phyloP scores from a whole-genome alignment of 345 rosid species.

The Geranium rotundifolium region DNA sequence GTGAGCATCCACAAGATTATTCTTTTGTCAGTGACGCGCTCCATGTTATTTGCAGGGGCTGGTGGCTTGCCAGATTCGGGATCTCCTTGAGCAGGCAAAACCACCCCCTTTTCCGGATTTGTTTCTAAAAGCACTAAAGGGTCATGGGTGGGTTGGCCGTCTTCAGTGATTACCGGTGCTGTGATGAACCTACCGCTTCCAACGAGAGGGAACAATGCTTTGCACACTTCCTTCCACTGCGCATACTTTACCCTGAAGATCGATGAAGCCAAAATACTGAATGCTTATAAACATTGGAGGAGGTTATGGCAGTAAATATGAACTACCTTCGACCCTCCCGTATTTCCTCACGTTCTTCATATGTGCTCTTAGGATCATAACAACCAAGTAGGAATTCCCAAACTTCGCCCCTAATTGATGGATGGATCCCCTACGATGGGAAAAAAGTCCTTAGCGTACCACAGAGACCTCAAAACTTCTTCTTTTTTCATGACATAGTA shows the following conservation, averaged over 20 bases:
- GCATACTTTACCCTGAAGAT: conserved; percentile 57
- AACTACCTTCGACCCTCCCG: conserved; percentile 65
- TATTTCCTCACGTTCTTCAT: conserved; percentile 72
- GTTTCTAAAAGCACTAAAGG: conserved; percentile 72
- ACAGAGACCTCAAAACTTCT: conserved; percentile 1
- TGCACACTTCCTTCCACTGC: conserved; percentile 74
- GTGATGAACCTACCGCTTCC: conserved; percentile 87
- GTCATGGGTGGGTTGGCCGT: conserved; percentile 70
- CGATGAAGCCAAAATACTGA: background rate
- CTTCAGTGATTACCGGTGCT: conserved; percentile 80
- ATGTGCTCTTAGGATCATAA: conserved; percentile 84
- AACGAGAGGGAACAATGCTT: conserved; percentile 56
- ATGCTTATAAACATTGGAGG: background rate
- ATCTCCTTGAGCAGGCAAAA: no score
- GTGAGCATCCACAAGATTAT: conserved; percentile 82
- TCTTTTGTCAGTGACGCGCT: conserved; percentile 42
- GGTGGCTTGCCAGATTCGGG: no score
- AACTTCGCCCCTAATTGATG: conserved; percentile 97
- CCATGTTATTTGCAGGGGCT: conserved; percentile 1
- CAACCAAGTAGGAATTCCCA: conserved; percentile 98
- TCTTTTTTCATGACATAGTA: background rate
- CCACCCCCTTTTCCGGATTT: conserved; percentile 27
- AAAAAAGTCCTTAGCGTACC: background rate
- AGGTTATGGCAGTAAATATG: conserved; percentile 3
- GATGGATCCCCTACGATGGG: conserved; percentile 71